phyloP scores from a whole-genome alignment of 2,329 filamentous ascomycete species.

The Neophaeococcomyces mojaviensis region DNA sequence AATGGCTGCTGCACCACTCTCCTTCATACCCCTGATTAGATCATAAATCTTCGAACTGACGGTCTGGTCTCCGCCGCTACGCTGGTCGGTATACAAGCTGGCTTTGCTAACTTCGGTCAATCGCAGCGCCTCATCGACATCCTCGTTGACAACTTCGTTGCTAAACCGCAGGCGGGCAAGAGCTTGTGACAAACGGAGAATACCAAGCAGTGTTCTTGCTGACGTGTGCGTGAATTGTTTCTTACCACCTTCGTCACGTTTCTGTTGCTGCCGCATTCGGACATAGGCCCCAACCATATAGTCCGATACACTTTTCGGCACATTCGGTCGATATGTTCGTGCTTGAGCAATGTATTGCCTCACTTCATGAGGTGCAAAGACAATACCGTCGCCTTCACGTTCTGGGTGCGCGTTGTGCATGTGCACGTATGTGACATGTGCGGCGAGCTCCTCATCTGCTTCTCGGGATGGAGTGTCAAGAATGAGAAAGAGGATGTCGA shows the following conservation, averaged over 20 bases:
- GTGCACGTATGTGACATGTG: constrained; percentile 92
- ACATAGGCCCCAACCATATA: constrained; percentile 98
- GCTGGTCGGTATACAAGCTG: constrained; percentile 65
- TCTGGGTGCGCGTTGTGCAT: constrained; percentile 94
- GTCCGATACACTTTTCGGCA: constrained; percentile 79
- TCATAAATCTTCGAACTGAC: constrained; percentile 90
- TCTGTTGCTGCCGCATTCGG: constrained; percentile 83
- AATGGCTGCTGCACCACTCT: constrained; percentile 72
- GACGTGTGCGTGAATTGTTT: constrained; percentile 93
- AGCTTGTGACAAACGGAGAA: constrained; percentile 88
- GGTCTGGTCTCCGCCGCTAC: constrained; percentile 61
- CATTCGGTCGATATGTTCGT: constrained; percentile 76
- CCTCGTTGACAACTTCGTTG: constrained; percentile 74
- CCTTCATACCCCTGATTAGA: constrained; percentile 79
- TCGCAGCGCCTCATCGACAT: constrained; percentile 90
- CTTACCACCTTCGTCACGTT: constrained; percentile 77
- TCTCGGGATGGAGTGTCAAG: constrained; percentile 90
- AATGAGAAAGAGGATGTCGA: constrained; percentile 93
- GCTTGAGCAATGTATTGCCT: constrained; percentile 93
- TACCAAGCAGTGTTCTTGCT: constrained; percentile 83
- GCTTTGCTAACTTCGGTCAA: constrained; percentile 91
- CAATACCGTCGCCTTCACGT: constrained; percentile 55
- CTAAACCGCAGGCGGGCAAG: constrained; percentile 87
- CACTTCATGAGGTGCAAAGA: constrained; percentile 88
- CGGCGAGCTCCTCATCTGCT: constrained; percentile 82